Evolutionary conservation across 805 yeast species (phyloP), one percentile per base, ranked within the genome.

Genomic region (Kodamaea fukazawae): DNA sequence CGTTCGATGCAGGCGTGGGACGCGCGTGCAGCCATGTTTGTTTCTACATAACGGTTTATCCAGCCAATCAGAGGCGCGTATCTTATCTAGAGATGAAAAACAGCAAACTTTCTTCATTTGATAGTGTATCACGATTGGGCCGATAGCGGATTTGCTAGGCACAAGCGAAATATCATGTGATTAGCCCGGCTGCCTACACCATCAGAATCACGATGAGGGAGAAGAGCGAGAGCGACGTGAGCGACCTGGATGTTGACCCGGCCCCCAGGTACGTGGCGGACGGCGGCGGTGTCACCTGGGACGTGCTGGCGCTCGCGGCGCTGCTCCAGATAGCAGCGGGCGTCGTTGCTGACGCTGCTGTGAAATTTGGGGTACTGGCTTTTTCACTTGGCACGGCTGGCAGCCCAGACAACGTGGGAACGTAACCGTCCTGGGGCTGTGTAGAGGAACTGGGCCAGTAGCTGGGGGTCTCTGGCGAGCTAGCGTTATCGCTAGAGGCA

Each of bases 41-140:
- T 34, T 26, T 34, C 23, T 22, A 7, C 16, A 17, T 28, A 38
- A 31, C 36, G 36, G 36, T 32, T 38, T 32, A 38, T 38, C 40
- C 20, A 26, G 17, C 41, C 41, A 38, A 38, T 38, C 36, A 32
- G 32, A 26, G 3, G 14, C 10, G 11, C 17, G 20, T 14, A 18
- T 26, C 32, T 38, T 32, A 38, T 38, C 41, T 11, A 4, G 11
- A 12, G 33, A 9, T 7, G 18, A 30, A 30, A 9, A 13, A 30
- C 5, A 10, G 14, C 7, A 17, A 29, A 11, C 29, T 4, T 7
- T 6, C 12, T 4, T 5, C 12, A 6, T n/a, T 27, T 4, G 9
- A 11, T 12, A 6, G 14, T 27, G 12, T 6, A 27, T 6, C 7
- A 27, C 29, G 7, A 12, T 27, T 29, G 13, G 31, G 31, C 9